Conservation (phyloP, 371 early-diverging fungal species). For the Zychaea mexicana region DNA sequence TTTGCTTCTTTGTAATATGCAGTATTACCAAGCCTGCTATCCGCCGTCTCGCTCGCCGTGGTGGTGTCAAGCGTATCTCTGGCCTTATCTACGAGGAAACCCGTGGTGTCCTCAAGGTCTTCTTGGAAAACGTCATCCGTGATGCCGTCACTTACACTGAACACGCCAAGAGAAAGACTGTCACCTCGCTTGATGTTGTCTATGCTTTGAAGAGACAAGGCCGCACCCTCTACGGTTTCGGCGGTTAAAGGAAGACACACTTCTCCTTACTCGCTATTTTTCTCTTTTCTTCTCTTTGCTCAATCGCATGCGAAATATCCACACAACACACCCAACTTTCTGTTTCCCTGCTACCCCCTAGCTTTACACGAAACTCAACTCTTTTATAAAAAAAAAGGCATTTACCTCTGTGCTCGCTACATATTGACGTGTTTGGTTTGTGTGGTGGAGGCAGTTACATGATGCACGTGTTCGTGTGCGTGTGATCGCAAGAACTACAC, state of each 20-base stretch:
- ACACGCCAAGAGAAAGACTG: constrained; percentile 99
- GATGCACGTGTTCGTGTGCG: too few species aligned
- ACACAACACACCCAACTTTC: too few species aligned
- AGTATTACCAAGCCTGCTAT: constrained; percentile 99
- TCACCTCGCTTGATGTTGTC: constrained; percentile 88
- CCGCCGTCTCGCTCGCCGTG: constrained; percentile 99
- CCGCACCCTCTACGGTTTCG: constrained; percentile 77
- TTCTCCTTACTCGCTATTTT: neutral
- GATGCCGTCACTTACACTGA: constrained; percentile 99
- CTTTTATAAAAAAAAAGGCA: too few species aligned
- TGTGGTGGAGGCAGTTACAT: too few species aligned
- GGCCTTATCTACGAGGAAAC: constrained; percentile 99
- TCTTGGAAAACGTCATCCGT: constrained; percentile 98
- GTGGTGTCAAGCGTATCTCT: constrained; percentile 99
- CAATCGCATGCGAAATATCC: neutral
- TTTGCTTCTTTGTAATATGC: too few species aligned
- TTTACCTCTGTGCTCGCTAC: too few species aligned
- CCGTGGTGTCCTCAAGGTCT: constrained; percentile 95
- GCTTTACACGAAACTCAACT: too few species aligned
- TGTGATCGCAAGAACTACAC: too few species aligned
- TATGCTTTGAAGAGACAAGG: constrained; percentile 98
- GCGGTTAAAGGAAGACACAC: constrained; percentile 21
- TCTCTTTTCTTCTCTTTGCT: too few species aligned
- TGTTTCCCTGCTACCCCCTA: too few species aligned
- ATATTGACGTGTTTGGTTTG: too few species aligned